A percentile compares a stretch with the other conserved stretches of the same genome.
Evolutionary conservation across 2,329 filamentous ascomycete genomes (phyloP).

Genomic region (Neopestalotiopsis rosae): DNA sequence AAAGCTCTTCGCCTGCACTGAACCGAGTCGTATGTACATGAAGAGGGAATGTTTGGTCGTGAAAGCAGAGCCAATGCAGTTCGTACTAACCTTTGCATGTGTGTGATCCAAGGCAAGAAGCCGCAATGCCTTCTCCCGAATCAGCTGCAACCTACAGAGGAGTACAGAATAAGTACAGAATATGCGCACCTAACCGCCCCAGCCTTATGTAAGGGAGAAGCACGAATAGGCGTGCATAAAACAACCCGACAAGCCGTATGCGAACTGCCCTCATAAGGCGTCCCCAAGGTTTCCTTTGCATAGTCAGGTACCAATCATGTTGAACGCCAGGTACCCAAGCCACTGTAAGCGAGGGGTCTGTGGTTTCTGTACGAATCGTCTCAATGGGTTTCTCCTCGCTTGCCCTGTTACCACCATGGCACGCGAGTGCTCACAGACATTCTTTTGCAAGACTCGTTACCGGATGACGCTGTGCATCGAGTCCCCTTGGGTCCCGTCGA

Average conservation of each 20-base stretch:
- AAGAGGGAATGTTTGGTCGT: too few relatives aligned
- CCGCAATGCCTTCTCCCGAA: too few relatives aligned
- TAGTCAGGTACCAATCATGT: constrained; percentile 12
- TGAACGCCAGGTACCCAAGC: not conserved
- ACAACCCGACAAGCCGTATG: not conserved
- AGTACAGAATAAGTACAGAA: too few relatives aligned
- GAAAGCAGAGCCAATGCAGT: too few relatives aligned
- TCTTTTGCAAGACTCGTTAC: not conserved
- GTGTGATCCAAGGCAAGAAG: too few relatives aligned
- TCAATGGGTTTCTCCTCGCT: not conserved
- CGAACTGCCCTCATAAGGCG: not conserved
- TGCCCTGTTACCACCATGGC: not conserved
- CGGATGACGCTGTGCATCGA: not conserved
- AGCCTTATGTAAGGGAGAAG: not conserved
- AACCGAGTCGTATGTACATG: too few relatives aligned
- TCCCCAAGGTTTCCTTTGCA: not conserved
- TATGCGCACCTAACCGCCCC: not conserved
- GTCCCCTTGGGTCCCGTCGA: not conserved
- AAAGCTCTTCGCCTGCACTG: too few relatives aligned
- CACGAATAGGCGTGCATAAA: not conserved
- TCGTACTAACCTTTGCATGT: too few relatives aligned
- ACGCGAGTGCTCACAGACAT: constrained; percentile 7
- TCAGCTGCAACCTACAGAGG: too few relatives aligned
- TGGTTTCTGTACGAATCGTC: not conserved
- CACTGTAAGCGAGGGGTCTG: constrained; percentile 3